These are phyloP conservation scores for Onygenales sp. DNA, from an alignment of 2,329 filamentous ascomycete genomes.

Conservation along the genomic window DNA sequence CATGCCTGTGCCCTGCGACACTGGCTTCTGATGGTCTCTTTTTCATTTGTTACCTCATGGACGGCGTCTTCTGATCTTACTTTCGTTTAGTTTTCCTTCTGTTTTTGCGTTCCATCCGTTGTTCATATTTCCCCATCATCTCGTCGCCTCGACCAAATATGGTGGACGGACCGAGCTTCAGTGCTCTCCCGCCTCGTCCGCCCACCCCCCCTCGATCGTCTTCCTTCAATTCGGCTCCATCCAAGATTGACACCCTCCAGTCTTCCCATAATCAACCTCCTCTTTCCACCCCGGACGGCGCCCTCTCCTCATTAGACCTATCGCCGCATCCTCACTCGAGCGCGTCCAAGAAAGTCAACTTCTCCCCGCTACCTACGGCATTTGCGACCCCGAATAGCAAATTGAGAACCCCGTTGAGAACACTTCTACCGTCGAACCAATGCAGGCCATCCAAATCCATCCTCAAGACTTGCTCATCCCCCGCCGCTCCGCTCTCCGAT, in stretches of 20 bases:
- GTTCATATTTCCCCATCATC: neutral
- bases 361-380: constrained; percentile 44
- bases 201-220: constrained; percentile 45
- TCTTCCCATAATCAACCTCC: neutral
- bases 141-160: constrained; percentile 21
- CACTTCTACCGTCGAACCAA: constrained; percentile 41
- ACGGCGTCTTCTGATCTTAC: neutral
- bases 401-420: constrained; percentile 35
- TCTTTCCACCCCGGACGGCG: constrained; percentile 10
- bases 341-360: constrained; percentile 48
- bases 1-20: neutral
- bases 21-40: neutral
- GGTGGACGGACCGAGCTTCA: constrained; percentile 34
- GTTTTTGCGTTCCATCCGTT: neutral
- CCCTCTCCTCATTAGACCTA: constrained; percentile 31
- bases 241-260: constrained; percentile 8
- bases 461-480: constrained; percentile 55
- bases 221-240: constrained; percentile 18
- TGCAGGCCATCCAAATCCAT: constrained; percentile 61
- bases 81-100: neutral
- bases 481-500: constrained; percentile 32
- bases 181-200: constrained; percentile 41
- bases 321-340: constrained; percentile 25
- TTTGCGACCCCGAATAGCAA: constrained; percentile 21
- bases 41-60: neutral